Conservation (phyloP, 805 yeast genomes). For the Naumovozyma castellii region DNA sequence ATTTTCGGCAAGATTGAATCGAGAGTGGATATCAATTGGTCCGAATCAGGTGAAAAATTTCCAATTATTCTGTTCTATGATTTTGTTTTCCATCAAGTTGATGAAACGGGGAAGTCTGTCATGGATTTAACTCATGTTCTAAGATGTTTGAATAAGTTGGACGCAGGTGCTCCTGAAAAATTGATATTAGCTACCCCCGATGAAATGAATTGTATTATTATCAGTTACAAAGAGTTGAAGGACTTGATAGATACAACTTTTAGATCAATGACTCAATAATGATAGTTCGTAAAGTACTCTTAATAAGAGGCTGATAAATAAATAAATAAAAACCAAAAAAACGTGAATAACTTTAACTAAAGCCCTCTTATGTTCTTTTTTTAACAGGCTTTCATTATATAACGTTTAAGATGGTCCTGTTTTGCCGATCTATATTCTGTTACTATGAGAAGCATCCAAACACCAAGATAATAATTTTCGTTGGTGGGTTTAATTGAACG, state of each 20-base stretch:
- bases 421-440: too few relatives aligned
- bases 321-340: too few relatives aligned
- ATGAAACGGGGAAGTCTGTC: conserved; percentile 66
- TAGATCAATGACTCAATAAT: conserved; percentile 31
- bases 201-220: conserved; percentile 75
- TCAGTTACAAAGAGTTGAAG: conserved; percentile 74
- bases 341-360: too few relatives aligned
- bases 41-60: conserved; percentile 67
- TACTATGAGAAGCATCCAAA: too few relatives aligned
- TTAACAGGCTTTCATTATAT: too few relatives aligned
- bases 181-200: conserved; percentile 73
- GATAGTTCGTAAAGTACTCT: too few relatives aligned
- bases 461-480: too few relatives aligned
- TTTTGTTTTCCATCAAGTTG: conserved; percentile 75
- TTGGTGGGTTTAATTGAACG: too few relatives aligned
- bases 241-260: conserved; percentile 62
- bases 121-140: conserved; percentile 78
- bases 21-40: conserved; percentile 49
- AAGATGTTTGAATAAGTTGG: conserved; percentile 73
- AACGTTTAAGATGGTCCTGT: too few relatives aligned
- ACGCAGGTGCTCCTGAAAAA: conserved; percentile 83
- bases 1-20: conserved; percentile 67
- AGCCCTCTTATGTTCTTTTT: too few relatives aligned
- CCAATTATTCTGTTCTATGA: conserved; percentile 70
- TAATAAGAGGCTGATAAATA: too few relatives aligned